Evolutionary conservation across 169 alveolate genomes (phyloP), one percentile per base, ranked within the genome.

Genomic region (Plasmodium knowlesi): DNA sequence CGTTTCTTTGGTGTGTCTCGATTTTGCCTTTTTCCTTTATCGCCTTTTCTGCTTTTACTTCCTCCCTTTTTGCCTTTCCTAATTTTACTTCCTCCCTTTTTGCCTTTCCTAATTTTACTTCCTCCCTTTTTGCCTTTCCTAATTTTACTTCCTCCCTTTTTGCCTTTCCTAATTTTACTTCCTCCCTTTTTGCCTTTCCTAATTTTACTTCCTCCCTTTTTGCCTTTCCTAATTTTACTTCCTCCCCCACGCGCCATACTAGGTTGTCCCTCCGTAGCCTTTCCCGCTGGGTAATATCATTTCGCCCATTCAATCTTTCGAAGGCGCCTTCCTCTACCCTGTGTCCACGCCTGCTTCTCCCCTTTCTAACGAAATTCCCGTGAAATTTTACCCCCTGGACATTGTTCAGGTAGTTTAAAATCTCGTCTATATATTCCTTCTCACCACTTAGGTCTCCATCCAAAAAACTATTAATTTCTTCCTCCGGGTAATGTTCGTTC

Each of bases 371-470:
- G n/a, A 12, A 32, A 3, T 61, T n/a, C 8, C 93, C 93, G 57
- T 16, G 22, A 25, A 85, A 85, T 85, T 50, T 73, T 32, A 85
- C 53, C 54, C 72, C 57, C 53, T 85, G 16, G 25, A 46, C 39
- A 73, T 85, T 53, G 41, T 53, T 14, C 43, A 85, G 9, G 61
- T 85, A 30, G 0, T 46, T 34, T 25, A 76, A n/a, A 74, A 85
- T 73, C 32, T 28, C 57, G 14, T 39, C 53, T 41, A 74, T 85
- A 85, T 28, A n/a, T 85, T 85, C 32, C 76, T 53, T 4, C 30
- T 41, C 37, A 30, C n/a, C 43, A 73, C 41, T 22, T 74, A 74
- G 16, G 16, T 50, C 28, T 30, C 28, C 86, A 28, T 53, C 81
- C 16, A 70, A 4, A 16, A 34, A 1, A 1, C 74, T 25, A 73